Percentiles rank a stretch among this genome's conserved stretches.
These are phyloP conservation scores for Citrus maxima DNA, from an alignment of 345 rosid species.

Conservation along the genomic window DNA sequence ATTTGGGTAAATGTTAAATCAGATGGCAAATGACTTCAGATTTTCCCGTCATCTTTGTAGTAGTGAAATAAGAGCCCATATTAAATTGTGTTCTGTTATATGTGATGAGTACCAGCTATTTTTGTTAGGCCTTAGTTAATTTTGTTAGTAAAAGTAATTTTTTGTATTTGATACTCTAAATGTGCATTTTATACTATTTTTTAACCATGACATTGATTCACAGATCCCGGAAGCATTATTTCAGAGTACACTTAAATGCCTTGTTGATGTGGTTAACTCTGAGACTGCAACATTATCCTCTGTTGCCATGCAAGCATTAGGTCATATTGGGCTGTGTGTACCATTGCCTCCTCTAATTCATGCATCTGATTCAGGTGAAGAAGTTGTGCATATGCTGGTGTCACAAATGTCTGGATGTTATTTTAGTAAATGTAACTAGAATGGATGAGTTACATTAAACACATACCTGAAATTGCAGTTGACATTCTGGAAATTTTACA, in stretches of 20 bases:
- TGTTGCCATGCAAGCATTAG: constrained; percentile 92
- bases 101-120: neutral
- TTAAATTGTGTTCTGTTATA: neutral
- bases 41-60: constrained; percentile 4
- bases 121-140: neutral
- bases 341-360: constrained; percentile 56
- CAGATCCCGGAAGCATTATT: constrained; percentile 65
- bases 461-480: constrained; percentile 41
- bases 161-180: neutral
- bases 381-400: constrained; percentile 17
- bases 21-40: neutral
- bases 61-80: neutral
- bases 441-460: constrained; percentile 14
- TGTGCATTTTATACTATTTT: neutral
- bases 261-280: constrained; percentile 61
- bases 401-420: constrained; percentile 3
- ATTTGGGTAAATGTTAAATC: neutral
- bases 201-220: constrained; percentile 9
- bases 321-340: constrained; percentile 80
- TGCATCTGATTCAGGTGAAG: constrained; percentile 64
- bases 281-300: constrained; percentile 78
- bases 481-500: constrained; percentile 53
- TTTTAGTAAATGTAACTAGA: constrained; percentile 1
- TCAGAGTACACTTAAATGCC: constrained; percentile 61
- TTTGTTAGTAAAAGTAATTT: neutral